These are phyloP conservation scores for Alternaria sp. DNA, from an alignment of 2,329 filamentous ascomycete genomes.

Conservation along the genomic window DNA sequence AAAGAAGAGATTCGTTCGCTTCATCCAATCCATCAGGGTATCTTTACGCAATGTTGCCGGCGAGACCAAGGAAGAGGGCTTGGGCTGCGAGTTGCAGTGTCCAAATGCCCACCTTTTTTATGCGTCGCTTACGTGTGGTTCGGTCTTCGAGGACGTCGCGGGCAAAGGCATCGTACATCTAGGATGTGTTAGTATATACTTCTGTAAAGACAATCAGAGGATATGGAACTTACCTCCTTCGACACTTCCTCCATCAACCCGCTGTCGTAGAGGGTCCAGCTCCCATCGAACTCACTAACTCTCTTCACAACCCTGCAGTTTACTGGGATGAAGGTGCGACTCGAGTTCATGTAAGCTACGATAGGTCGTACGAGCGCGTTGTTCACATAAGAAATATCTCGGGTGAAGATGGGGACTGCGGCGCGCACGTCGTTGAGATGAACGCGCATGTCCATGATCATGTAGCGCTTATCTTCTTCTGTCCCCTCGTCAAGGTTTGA, in stretches of 20 bases:
- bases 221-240: slow-evolving; percentile 67
- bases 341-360: slow-evolving; percentile 97
- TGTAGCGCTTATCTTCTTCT: slow-evolving; percentile 74
- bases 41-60: slow-evolving; percentile 73
- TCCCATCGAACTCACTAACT: slow-evolving; percentile 88
- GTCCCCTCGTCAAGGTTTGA: slow-evolving; percentile 16
- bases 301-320: slow-evolving; percentile 94
- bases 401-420: slow-evolving; percentile 90
- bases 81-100: slow-evolving; percentile 91
- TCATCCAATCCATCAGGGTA: slow-evolving; percentile 11
- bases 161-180: slow-evolving; percentile 93
- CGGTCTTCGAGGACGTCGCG: slow-evolving; percentile 91
- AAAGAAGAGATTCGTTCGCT: slow-evolving; percentile 20
- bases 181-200: slow-evolving; percentile 12
- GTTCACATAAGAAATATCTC: slow-evolving; percentile 92
- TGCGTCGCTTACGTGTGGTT: slow-evolving; percentile 81
- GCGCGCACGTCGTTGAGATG: slow-evolving; percentile 95
- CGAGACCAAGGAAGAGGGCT: slow-evolving; percentile 93
- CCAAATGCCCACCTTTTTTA: slow-evolving; percentile 98
- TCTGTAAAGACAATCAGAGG: background rate
- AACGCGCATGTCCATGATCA: slow-evolving; percentile 94
- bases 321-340: slow-evolving; percentile 93
- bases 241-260: slow-evolving; percentile 93
- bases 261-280: slow-evolving; percentile 94
- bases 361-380: slow-evolving; percentile 95